phyloP scores from a whole-genome alignment of 176 grass and related monocot genomes.

The Rhipidocladum racemiflorum region DNA sequence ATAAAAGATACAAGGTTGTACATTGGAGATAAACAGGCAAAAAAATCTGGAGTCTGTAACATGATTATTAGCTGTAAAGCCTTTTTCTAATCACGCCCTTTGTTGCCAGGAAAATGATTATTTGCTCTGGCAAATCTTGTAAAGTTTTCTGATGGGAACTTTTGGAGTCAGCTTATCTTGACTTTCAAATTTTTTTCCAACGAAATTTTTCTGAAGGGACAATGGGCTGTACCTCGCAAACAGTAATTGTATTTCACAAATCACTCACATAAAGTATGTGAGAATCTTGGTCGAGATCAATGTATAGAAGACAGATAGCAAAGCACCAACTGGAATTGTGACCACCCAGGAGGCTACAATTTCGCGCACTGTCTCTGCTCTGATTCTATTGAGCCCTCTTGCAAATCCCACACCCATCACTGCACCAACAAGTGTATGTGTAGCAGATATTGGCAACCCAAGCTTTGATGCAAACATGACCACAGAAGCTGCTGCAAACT shows the following conservation, averaged over 20 bases:
- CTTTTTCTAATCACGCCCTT: conserved; percentile 16
- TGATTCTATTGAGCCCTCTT: conserved; percentile 77
- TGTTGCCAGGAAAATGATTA: conserved; percentile 42
- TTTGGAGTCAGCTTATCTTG: conserved; percentile 21
- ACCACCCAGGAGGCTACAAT: conserved; percentile 87
- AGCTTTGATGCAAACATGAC: conserved; percentile 92
- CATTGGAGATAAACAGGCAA: conserved; percentile 1
- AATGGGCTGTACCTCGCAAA: conserved; percentile 30
- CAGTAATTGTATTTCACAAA: conserved; percentile 22
- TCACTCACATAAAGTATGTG: conserved; percentile 55
- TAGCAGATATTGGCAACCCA: conserved; percentile 83
- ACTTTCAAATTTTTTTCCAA: background rate
- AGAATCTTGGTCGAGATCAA: conserved; percentile 70
- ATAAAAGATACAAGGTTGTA: conserved; percentile 5
- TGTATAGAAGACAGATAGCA: conserved; percentile 72
- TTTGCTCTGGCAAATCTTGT: conserved; percentile 37
- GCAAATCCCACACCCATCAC: conserved; percentile 98
- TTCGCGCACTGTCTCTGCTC: conserved; percentile 74
- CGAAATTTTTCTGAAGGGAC: conserved; percentile 13
- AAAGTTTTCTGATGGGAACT: background rate
- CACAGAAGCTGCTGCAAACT: conserved; percentile 93
- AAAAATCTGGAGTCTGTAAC: conserved; percentile 24
- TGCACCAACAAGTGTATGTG: conserved; percentile 94
- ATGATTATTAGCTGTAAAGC: conserved; percentile 24
- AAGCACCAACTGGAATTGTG: conserved; percentile 84